Evolutionary conservation across 1,139 yeast genomes (phyloP), one percentile per base, ranked within the genome.

Genomic region (Yamadazyma sp.): DNA sequence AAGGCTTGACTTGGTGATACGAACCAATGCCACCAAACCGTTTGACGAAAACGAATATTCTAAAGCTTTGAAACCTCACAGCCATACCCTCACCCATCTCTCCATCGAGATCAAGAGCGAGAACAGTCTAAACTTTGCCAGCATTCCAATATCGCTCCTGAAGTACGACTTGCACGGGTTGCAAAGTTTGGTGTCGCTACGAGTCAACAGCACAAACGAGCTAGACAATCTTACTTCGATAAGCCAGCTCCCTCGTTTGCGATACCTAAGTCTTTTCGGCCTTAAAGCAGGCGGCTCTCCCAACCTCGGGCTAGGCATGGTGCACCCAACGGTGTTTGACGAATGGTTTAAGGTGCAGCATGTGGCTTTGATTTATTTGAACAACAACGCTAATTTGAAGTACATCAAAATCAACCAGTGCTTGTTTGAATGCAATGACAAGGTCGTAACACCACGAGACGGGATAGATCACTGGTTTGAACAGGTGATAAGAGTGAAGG

Each of bases 341-440:
- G 76, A 74, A 41, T 79, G 84, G 83, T 65, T 67, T 45, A 67
- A 77, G 42, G 78, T 78, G 1, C 81, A 77, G 47, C 81, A 77
- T 49, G 73, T 77, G 8, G 81, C 78, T 1, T 44, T 64, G 29
- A 59, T 66, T 5, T 68, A 69, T 39, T 48, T 56, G 32, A 47
- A 58, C 14, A 44, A 55, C 8, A 67, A 66, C 42, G 37, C 39
- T 0, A 37, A 47, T 1, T 49, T 79, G 27, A 43, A 54, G 34
- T 78, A 76, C 48, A 62, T 79, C 17, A 65, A 77, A 44, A 68
- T 79, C 15, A 65, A 68, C 48, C 47, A 55, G 36, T 62, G 65
- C 44, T 50, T 69, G 10, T 69, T 69, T 53, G 70, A 66, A 43
- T 47, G 56, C 38, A 36, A 37, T 23, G 47, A 47, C 6, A 47